A percentile compares a stretch with the other conserved stretches of the same genome.
Conservation (phyloP, 2,329 filamentous ascomycete genomes). For the Periconia macrospinosa region DNA sequence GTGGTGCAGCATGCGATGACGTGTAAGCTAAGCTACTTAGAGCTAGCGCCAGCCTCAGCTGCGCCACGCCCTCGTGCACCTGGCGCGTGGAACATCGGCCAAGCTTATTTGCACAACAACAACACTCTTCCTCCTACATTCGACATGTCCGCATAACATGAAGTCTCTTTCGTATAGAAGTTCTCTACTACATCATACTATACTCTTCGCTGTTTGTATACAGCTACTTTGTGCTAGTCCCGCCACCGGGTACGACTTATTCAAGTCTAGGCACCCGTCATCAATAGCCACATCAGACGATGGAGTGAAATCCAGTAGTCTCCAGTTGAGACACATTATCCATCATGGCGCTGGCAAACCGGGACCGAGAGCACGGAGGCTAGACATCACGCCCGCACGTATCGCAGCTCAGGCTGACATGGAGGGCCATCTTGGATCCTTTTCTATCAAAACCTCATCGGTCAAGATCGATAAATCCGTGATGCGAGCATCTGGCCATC, state of each 20-base stretch:
- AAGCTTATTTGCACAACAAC: slow-evolving; percentile 5
- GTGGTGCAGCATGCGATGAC: neutral
- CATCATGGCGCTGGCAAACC: slow-evolving; percentile 39
- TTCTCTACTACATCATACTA: neutral
- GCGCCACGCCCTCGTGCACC: slow-evolving; percentile 5
- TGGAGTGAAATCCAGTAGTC: slow-evolving; percentile 8
- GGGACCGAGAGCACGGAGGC: slow-evolving; percentile 34
- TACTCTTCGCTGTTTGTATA: neutral
- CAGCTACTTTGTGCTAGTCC: slow-evolving; percentile 3
- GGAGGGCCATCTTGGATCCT: slow-evolving; percentile 29
- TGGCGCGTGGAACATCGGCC: slow-evolving; percentile 3
- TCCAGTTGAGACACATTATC: slow-evolving; percentile 35
- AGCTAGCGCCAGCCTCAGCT: slow-evolving; percentile 1
- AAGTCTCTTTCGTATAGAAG: slow-evolving; percentile 5
- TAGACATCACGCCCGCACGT: slow-evolving; percentile 31
- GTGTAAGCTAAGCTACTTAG: neutral
- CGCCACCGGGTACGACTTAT: slow-evolving; percentile 1
- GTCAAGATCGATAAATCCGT: slow-evolving; percentile 34
- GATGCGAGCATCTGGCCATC: slow-evolving; percentile 15
- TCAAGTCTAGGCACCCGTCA: slow-evolving; percentile 5
- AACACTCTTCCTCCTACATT: slow-evolving; percentile 4
- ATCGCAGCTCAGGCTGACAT: slow-evolving; percentile 22
- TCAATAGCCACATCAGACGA: neutral
- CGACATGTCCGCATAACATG: slow-evolving; percentile 14
- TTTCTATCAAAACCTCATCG: slow-evolving; percentile 29